These are phyloP conservation scores for Phoma herbarum DNA, from an alignment of 2,329 filamentous ascomycete genomes.

Conservation along the genomic window DNA sequence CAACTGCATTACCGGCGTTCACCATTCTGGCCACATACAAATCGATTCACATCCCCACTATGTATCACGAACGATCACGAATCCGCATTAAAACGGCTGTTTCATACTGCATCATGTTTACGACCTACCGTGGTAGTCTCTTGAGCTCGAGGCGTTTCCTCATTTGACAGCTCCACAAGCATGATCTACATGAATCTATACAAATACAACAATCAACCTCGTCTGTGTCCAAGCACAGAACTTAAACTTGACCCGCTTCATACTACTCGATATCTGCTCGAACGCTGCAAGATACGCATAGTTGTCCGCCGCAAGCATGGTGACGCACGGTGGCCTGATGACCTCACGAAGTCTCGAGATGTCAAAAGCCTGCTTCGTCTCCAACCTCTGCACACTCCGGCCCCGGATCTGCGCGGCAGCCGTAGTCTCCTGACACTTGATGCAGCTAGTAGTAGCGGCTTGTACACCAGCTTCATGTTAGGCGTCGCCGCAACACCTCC, in stretches of 20 bases:
- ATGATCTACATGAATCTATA: neutral
- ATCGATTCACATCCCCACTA: neutral
- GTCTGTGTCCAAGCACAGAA: too few relatives aligned
- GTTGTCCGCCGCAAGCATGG: conserved; percentile 1
- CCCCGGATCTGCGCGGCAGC: conserved; percentile 13
- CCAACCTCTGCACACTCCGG: conserved; percentile 12
- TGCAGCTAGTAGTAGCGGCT: conserved; percentile 1
- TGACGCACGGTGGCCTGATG: conserved; percentile 18
- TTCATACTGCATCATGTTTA: neutral
- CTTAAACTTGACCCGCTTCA: neutral
- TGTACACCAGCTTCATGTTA: neutral
- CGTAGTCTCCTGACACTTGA: neutral
- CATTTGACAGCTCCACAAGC: neutral
- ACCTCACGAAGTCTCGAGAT: conserved; percentile 15
- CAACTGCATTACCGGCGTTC: conserved; percentile 13
- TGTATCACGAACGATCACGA: neutral
- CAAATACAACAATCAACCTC: conserved; percentile 4
- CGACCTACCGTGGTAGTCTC: neutral
- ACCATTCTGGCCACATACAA: neutral
- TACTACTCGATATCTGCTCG: neutral
- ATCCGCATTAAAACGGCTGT: neutral
- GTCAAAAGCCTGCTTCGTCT: conserved; percentile 16
- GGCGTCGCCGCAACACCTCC: neutral
- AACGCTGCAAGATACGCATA: neutral
- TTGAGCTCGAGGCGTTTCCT: neutral